Conservation (phyloP, 306 rosid genomes). For the Pyrus communis region DNA sequence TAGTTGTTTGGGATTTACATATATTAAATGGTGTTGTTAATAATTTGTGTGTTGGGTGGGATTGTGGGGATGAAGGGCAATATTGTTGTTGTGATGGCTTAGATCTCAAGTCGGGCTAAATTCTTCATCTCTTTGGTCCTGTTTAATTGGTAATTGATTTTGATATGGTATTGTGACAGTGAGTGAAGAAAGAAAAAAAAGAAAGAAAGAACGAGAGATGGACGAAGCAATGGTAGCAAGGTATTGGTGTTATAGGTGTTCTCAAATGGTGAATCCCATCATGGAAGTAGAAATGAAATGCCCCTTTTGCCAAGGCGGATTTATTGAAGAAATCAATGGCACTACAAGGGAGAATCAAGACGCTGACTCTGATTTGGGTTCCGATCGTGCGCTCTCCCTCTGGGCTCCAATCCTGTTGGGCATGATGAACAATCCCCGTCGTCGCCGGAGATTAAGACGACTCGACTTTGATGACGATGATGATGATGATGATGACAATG, state of each 20-base stretch:
- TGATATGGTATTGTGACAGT: neutral
- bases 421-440: constrained; percentile 60
- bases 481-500: constrained; percentile 19
- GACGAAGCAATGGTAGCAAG: constrained; percentile 50
- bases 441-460: constrained; percentile 40
- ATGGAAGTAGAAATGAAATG: constrained; percentile 55
- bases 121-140: neutral
- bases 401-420: constrained; percentile 81
- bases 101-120: neutral
- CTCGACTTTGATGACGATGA: constrained; percentile 36
- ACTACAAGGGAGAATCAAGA: constrained; percentile 16
- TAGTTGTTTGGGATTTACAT: no score
- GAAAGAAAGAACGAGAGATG: constrained; percentile 19
- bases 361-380: constrained; percentile 35
- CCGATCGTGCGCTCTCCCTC: constrained; percentile 54
- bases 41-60: neutral
- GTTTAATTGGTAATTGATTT: neutral
- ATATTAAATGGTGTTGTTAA: neutral
- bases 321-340: constrained; percentile 47
- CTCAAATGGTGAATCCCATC: constrained; percentile 49
- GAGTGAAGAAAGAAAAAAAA: neutral
- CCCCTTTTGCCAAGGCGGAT: constrained; percentile 58
- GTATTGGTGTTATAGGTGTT: constrained; percentile 67
- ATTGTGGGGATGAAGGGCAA: neutral
- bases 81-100: neutral